These are phyloP conservation scores for Malania oleifera DNA, from an alignment of 164 flowering plant genomes.

Conservation along the genomic window DNA sequence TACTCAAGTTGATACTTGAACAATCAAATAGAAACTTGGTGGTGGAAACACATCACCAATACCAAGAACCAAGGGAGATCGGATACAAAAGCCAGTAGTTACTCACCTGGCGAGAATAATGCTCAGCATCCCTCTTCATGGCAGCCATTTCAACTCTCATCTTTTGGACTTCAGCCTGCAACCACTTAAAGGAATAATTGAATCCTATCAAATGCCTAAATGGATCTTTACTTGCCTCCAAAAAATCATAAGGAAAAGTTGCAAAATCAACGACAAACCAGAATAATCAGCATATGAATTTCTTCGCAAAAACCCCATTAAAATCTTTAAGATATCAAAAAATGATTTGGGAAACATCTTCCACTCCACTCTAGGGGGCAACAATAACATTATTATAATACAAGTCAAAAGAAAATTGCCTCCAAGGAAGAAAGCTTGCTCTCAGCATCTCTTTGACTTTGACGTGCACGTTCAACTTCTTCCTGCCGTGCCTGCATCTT, in stretches of 20 bases:
- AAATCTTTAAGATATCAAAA: not conserved
- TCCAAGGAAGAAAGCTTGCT: constrained; percentile 79
- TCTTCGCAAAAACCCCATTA: not conserved
- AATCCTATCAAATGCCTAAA: not conserved
- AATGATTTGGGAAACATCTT: not conserved
- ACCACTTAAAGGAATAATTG: constrained; percentile 10
- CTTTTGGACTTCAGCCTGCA: constrained; percentile 90
- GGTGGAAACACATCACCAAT: too few relatives aligned
- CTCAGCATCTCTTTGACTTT: constrained; percentile 95
- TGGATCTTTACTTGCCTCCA: not conserved
- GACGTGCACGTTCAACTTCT: constrained; percentile 97
- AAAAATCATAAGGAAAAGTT: too few relatives aligned
- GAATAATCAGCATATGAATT: too few relatives aligned
- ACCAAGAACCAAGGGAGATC: too few relatives aligned
- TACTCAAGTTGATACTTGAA: too few relatives aligned
- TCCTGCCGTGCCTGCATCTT: constrained; percentile 98
- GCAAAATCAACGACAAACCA: too few relatives aligned
- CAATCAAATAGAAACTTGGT: too few relatives aligned
- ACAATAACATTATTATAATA: not conserved
- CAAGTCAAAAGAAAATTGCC: constrained; percentile 38
- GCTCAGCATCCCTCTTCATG: constrained; percentile 99
- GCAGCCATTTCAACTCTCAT: constrained; percentile 98
- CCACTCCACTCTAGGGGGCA: not conserved
- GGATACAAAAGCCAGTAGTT: constrained; percentile 8
- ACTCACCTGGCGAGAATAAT: constrained; percentile 89